Evolutionary conservation across 139 green algal species (phyloP).

Genomic region (Asterochloris erici): DNA sequence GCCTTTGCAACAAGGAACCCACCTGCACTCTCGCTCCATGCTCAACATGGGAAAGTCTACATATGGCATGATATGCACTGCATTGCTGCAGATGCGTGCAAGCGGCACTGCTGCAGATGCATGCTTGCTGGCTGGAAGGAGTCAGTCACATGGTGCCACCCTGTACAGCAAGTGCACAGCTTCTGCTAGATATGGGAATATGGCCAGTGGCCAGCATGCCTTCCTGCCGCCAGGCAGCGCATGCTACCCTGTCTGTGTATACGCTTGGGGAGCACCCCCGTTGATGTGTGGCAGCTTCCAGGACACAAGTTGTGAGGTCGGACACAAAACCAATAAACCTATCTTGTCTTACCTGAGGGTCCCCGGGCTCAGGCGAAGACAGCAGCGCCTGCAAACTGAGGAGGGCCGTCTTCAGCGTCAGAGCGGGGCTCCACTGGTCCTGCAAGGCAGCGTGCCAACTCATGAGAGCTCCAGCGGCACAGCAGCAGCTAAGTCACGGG

Average conservation of each 20-base stretch:
- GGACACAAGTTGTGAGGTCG: not conserved
- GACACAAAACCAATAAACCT: not conserved
- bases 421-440: constrained; percentile 95
- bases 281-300: not conserved
- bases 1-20: not conserved
- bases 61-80: not conserved
- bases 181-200: no score
- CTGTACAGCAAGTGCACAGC: no score
- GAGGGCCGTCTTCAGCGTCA: constrained; percentile 95
- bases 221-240: no score
- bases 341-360: constrained; percentile 65
- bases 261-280: not conserved
- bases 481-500: no score
- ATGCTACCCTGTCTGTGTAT: not conserved
- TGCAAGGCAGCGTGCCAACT: no score
- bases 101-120: not conserved
- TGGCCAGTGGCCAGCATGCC: no score
- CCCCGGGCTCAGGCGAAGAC: constrained; percentile 86
- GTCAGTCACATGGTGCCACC: no score
- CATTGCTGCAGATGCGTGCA: not conserved
- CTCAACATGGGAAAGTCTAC: not conserved
- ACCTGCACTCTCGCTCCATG: not conserved
- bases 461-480: no score
- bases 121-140: not conserved
- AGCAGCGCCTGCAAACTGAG: constrained; percentile 93